Evolutionary conservation across 2,329 filamentous ascomycete genomes (phyloP), one percentile per base, ranked within the genome.

Genomic region (Fusarium sp.): DNA sequence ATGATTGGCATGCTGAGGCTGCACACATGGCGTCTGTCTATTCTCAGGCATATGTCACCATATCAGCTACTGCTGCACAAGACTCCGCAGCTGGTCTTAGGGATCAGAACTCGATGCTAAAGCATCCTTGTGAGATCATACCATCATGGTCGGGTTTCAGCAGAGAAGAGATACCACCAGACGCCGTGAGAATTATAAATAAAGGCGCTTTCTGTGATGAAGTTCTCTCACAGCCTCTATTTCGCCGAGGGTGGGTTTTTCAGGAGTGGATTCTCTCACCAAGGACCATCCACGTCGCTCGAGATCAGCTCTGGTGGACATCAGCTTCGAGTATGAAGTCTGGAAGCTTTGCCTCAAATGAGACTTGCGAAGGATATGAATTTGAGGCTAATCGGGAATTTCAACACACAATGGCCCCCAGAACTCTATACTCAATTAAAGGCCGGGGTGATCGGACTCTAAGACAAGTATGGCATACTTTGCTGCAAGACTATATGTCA

Each of bases 271-370:
- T 70, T 39, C 59, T 70, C 7, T 68, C 67, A 2, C 39, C 47
- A 22, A 67, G 44, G 9, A 70, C 67, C 2, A 70, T 70, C 5
- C 67, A 70, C 10, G 46, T 64, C 5, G 67, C 67, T n/a, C 51
- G 54, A 22, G 63, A 70, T 14, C 67, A 70, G 22, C 67, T 70
- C 3, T 70, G 67, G 67, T 70, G 67, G 67, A 70, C 67, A 17
- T 61, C 58, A 13, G 46, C 57, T 36, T 61, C 54, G 2, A 24
- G 28, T 15, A 70, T 70, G 67, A 61, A 45, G 5, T 60, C 51
- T 24, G 54, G 40, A 13, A 64, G 64, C 0, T 61, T 65, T 40
- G 59, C 58, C 7, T 44, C 59, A n/a, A 68, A 71, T 3, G 67
- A 70, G 51, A 70, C 67, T 7, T 70, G 67, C 28, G 50, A 57